Evolutionary conservation across 2,329 filamentous ascomycete species (phyloP).

Genomic region (Teratosphaeria gauchensis): DNA sequence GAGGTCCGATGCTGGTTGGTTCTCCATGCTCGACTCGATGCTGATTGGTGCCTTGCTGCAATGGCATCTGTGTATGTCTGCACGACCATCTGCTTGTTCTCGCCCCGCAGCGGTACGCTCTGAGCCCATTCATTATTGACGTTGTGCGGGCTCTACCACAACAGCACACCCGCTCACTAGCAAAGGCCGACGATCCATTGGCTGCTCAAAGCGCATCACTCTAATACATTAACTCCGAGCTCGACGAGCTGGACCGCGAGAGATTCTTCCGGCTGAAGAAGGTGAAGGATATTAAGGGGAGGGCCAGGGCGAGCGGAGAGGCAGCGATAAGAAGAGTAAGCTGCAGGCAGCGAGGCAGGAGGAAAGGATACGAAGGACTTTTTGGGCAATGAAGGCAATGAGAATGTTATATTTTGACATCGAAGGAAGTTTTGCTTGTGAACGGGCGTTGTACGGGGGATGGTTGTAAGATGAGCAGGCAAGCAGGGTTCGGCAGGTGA

Average conservation of each 20-base stretch:
- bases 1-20: too few relatives aligned
- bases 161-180: conserved; percentile 88
- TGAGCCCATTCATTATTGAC: conserved; percentile 98
- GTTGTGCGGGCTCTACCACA: conserved; percentile 93
- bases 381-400: conserved; percentile 27
- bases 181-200: conserved; percentile 95
- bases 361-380: conserved; percentile 20
- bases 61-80: conserved; percentile 94
- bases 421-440: neutral
- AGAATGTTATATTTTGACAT: conserved; percentile 22
- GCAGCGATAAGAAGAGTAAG: conserved; percentile 22
- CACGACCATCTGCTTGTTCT: conserved; percentile 83
- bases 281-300: conserved; percentile 62
- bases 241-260: too few relatives aligned
- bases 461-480: too few relatives aligned
- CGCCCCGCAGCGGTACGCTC: conserved; percentile 86
- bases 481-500: neutral
- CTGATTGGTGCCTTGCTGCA: too few relatives aligned
- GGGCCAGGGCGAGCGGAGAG: conserved; percentile 27
- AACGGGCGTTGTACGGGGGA: neutral
- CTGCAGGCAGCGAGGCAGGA: neutral
- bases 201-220: conserved; percentile 95
- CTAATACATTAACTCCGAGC: too few relatives aligned
- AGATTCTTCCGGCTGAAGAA: conserved; percentile 98
- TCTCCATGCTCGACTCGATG: too few relatives aligned